Base-by-base conservation (phyloP, 148 eudicot genomes). In the Rhododendron henanense region DNA sequence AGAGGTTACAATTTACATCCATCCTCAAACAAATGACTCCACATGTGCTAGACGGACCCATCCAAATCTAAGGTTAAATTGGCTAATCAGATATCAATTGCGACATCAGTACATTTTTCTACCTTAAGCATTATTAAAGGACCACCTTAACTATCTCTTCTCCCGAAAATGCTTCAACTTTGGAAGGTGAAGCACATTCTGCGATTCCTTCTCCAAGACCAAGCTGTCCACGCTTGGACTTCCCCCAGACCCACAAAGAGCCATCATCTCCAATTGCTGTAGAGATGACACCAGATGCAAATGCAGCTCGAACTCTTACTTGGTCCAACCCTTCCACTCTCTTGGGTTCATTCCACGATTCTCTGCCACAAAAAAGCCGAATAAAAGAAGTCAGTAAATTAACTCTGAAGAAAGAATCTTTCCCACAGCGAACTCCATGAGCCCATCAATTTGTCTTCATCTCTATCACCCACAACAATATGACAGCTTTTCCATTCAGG, bases 161-260 rank as follows among this genome's bases (percentile, higher is more conserved):
- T 83, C 93, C 92, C 39, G 88, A 83, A 80, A 97, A 98, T 81
- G 92, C 90, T 89, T 95, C 89, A 59, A 97, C 96, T 91, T 89
- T 92, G 69, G 93, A 87, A 39, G 98, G 99, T 80, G 84, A 79
- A 81, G 87, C 84, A 86, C 96, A 93, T 89, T 94, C 95, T 5
- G 82, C 87, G 71, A 94, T 86, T 73, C 91, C 95, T 83, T 93
- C 88, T 28, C 99, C 99, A 74, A 93, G 96, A 44, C 99, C 99
- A 45, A 97, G 95, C 88, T 95, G 99, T 61, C 99, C 99, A 84
- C 96, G 96, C 88, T 94, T 97, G 11, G 99, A 97, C 87, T 92
- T 93, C 84, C 99, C 99, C 99, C 99, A 97, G n/a, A 96, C 96
- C 98, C 98, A 97, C 86, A 97, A 87, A 85, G 95, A 91, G 67